Conservation (phyloP, 78 protist genomes). For the Dictyostelium citrinum region DNA sequence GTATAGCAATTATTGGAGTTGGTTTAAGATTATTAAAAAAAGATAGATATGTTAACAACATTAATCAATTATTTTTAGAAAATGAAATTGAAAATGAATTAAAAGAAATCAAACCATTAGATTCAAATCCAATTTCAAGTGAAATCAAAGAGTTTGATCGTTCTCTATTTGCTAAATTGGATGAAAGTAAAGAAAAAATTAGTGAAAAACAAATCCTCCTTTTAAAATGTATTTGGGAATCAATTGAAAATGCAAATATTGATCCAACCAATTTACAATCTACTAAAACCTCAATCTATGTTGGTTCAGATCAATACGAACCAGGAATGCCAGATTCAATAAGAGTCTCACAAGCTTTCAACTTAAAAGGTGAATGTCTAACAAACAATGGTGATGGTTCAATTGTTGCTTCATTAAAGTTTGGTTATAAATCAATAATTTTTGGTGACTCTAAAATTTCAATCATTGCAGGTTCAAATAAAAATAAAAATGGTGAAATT, state of each 20-base stretch:
- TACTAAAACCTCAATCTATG: conserved; percentile 37
- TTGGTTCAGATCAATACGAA: background rate
- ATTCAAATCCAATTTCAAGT: background rate
- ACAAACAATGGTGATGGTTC: background rate
- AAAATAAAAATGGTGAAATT: background rate
- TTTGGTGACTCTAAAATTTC: background rate
- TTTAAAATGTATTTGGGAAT: background rate
- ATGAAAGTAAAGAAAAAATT: background rate
- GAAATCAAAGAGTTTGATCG: background rate
- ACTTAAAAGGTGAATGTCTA: background rate
- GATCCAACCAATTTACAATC: conserved; percentile 23
- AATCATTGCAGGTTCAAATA: background rate
- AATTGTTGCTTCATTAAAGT: background rate
- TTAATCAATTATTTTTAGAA: background rate
- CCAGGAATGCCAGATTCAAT: background rate
- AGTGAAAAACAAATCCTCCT: background rate
- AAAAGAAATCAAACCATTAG: background rate
- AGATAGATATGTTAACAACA: too few species aligned
- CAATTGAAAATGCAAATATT: conserved; percentile 26
- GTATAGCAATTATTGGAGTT: background rate
- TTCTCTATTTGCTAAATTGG: background rate
- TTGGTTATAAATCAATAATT: background rate
- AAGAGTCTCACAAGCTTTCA: background rate
- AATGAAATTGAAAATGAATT: background rate
- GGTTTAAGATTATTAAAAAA: background rate